These are phyloP conservation scores for Leptographium flavum DNA, from an alignment of 2,329 filamentous ascomycete species.

Conservation along the genomic window DNA sequence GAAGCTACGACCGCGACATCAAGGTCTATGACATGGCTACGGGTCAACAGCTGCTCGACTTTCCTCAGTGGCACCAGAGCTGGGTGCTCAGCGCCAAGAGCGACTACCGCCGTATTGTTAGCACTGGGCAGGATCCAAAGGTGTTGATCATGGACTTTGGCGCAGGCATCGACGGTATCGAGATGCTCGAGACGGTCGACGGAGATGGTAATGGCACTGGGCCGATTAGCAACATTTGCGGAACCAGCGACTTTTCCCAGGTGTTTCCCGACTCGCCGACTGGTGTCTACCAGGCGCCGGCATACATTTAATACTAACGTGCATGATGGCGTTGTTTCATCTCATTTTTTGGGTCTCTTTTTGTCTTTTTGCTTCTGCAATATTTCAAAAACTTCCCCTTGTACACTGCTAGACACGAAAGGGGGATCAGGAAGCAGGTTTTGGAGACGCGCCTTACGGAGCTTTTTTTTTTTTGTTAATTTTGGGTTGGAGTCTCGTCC, in stretches of 20 bases:
- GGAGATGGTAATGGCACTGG: not conserved
- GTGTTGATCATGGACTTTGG: conserved; percentile 92
- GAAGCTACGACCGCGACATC: conserved; percentile 89
- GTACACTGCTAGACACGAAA: no score
- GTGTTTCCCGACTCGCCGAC: no score
- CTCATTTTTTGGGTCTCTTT: not conserved
- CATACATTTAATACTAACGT: not conserved
- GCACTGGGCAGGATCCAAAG: conserved; percentile 85
- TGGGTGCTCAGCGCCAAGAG: conserved; percentile 96
- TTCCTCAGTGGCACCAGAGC: conserved; percentile 89
- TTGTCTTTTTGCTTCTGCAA: not conserved
- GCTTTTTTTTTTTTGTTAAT: not conserved
- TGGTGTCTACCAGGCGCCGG: not conserved
- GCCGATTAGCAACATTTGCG: not conserved
- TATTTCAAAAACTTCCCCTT: no score
- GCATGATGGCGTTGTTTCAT: no score
- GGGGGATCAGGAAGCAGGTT: no score
- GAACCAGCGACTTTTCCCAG: no score
- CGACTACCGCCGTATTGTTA: conserved; percentile 87
- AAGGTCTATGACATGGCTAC: conserved; percentile 84
- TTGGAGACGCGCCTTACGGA: no score
- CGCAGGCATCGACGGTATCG: conserved; percentile 40
- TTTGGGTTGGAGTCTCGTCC: no score
- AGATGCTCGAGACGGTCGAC: conserved; percentile 31
- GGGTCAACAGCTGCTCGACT: conserved; percentile 64